Evolutionary conservation across 805 yeast species (phyloP), one percentile per base, ranked within the genome.

Genomic region (Zygoascus tannicola): DNA sequence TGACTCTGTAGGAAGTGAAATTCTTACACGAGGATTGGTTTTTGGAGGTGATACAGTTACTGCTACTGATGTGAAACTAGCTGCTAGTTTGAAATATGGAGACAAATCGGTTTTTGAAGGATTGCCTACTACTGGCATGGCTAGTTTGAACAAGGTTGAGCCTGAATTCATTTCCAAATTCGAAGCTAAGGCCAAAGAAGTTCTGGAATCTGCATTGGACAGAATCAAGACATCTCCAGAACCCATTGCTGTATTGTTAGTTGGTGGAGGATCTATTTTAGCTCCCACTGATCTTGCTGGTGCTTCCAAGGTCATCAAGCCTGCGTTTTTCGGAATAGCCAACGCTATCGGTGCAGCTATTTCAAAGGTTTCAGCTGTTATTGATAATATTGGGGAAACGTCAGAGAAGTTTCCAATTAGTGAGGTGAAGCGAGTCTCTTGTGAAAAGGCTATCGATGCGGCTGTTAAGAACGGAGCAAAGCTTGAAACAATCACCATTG

Each of bases 261-360:
- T 71, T 35, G 76, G 76, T 35, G 76, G 76, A 33, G 76, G 75
- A 5, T 70, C 76, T 1, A 64, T 71, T 45, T 67, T 71, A 43
- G 65, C 63, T 15, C 68, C 70, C 2, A 51, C 55, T 8, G 41
- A 50, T 5, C 40, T 68, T n/a, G 61, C 61, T 15, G 75, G 75
- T 20, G 69, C 71, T 4, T 63, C 70, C 2, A 55, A 59, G 32
- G 69, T 71, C 5, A 53, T 69, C 38, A 56, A 65, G 39, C 75
- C 75, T 3, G 64, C 65, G 22, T 70, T 49, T 46, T 63, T 55
- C 51, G 62, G 63, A 33, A 70, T 69, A 43, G 75, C 75, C 4
- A 71, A 71, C 55, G 76, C 76, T 3, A 68, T 71, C 41, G 75
- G 74, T 38, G 74, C 75, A 15, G 74, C 74, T 2, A 53, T 69